A percentile compares a stretch with the other conserved stretches of the same genome.
Conservation (phyloP, 2,329 filamentous ascomycete genomes). For the Epicoccum nigrum region DNA sequence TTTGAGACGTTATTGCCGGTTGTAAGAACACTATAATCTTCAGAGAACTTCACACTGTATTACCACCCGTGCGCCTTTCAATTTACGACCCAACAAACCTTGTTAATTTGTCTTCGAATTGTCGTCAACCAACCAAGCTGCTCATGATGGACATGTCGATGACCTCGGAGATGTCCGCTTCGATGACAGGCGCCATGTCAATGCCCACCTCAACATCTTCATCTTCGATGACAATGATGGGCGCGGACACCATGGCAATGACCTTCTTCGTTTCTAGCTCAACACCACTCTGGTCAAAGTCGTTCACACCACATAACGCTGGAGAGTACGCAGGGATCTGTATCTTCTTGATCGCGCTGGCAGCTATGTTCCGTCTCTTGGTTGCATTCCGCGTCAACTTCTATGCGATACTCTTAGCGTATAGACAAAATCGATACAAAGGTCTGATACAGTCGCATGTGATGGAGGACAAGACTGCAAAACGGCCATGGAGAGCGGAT, state of each 20-base stretch:
- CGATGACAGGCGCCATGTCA: neutral
- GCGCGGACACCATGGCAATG: constrained; percentile 55
- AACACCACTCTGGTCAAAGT: constrained; percentile 67
- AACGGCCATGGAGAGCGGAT: constrained; percentile 75
- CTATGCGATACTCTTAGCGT: constrained; percentile 53
- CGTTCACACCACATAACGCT: constrained; percentile 72
- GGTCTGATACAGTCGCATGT: constrained; percentile 67
- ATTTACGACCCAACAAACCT: no score
- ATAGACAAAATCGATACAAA: constrained; percentile 72
- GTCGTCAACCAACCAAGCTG: neutral
- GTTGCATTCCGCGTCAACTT: constrained; percentile 67
- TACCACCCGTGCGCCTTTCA: neutral
- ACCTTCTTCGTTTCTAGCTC: constrained; percentile 67
- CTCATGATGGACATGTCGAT: constrained; percentile 18
- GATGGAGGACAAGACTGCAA: constrained; percentile 49
- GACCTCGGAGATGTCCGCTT: neutral
- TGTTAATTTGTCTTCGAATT: no score
- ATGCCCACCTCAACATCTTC: constrained; percentile 16
- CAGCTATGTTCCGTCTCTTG: constrained; percentile 69
- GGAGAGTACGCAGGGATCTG: constrained; percentile 84
- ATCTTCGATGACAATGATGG: constrained; percentile 13
- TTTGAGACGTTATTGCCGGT: neutral
- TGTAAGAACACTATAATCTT: neutral
- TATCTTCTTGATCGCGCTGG: constrained; percentile 83
- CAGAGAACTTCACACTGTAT: no score